Evolutionary conservation across 139 green algal genomes (phyloP), one percentile per base, ranked within the genome.

Genomic region (Volvox reticuliferus): DNA sequence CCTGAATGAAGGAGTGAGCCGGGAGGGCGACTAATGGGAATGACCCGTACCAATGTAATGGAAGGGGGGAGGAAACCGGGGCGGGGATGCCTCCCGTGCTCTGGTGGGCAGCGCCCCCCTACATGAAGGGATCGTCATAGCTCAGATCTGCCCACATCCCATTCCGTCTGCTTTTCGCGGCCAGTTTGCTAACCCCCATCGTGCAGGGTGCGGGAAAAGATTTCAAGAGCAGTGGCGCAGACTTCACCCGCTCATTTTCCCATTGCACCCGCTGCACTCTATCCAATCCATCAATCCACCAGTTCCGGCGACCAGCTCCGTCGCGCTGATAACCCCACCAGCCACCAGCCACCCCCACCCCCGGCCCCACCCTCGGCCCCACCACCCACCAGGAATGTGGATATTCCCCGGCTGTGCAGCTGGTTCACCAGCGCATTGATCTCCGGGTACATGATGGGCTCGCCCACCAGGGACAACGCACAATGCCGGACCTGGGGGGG

Each of bases 391-490:
- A 98, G 92, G 91, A 98, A 98, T 32, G 96, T 97, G 61, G 94
- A 97, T 88, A 98, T 97, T 81, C 91, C 75, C n/a, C 94, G 91
- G 1, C 17, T 44, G 87, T 98, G 97, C 63, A 98, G 95, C 84
- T 94, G 80, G 24, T 61, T 75, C 26, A 98, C 91, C 67, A 98
- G 93, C 17, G 91, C 93, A 76, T 97, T 98, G 93, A 98, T 98
- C 85, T 97, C 88, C 30, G 97, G 97, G 88, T 98, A 98, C 97
- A 98, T 98, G 92, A 98, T 98, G 63, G 97, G 97, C 94, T 98
- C 97, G 3, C 97, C 97, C 50, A 98, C 96, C 84, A 98, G 90
- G 1, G 93, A 96, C 73, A 98, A 92, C 26, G 96, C 96, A 92
- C 96, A 98, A 93, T 98, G 96, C 33, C 92, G 89, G 20, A 95